Percentiles rank a stretch among this genome's conserved stretches.
Evolutionary conservation across 2,329 filamentous ascomycete genomes (phyloP).

Genomic region (Aspergillus phoenicis): DNA sequence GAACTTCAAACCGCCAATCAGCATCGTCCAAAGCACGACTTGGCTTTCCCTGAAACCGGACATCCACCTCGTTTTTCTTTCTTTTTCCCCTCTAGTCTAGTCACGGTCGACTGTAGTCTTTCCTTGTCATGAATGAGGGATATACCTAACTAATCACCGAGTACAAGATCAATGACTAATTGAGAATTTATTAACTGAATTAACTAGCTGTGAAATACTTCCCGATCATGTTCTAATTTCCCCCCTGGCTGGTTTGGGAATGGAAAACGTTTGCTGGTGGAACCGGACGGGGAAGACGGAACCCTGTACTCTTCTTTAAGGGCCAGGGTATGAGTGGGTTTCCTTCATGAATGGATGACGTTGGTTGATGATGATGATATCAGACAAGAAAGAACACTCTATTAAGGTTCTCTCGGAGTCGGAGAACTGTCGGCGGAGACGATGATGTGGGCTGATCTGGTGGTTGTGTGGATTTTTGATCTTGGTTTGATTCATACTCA

Average conservation of each 20-base stretch:
- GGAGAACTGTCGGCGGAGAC: neutral
- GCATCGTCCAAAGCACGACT: neutral
- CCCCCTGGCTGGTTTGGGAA: too few relatives aligned
- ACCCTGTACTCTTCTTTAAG: too few relatives aligned
- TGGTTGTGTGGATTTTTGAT: neutral
- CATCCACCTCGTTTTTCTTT: neutral
- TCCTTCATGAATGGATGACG: neutral
- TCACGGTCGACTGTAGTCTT: too few relatives aligned
- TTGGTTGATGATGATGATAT: neutral
- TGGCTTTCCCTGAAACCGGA: neutral
- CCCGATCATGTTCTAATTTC: too few relatives aligned
- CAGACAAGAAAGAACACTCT: neutral
- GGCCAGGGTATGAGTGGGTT: too few relatives aligned
- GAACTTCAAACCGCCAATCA: slow-evolving; percentile 1
- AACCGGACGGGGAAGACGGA: neutral
- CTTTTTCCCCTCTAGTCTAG: too few relatives aligned
- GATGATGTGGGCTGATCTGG: neutral
- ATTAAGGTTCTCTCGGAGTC: neutral
- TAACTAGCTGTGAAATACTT: too few relatives aligned
- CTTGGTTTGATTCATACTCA: neutral
- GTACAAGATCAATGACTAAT: too few relatives aligned
- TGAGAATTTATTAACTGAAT: too few relatives aligned
- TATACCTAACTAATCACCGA: too few relatives aligned
- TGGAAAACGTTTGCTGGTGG: neutral
- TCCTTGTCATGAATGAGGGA: too few relatives aligned